These are phyloP conservation scores for Orbilia blumenaviensis DNA, from an alignment of 2,329 filamentous ascomycete genomes.

Conservation along the genomic window DNA sequence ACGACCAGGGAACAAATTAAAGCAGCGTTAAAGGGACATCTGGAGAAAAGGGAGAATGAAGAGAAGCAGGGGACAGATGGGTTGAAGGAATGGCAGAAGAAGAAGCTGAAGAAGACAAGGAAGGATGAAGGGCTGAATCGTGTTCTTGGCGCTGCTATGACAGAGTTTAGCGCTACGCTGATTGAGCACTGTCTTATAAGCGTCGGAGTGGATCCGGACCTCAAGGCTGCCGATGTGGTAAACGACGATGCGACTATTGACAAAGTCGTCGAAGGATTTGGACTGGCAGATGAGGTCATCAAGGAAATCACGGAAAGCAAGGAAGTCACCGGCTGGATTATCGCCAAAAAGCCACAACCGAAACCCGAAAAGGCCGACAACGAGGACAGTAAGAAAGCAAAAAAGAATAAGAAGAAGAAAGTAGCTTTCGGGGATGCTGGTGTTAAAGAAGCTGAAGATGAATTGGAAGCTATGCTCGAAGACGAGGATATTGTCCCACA, in stretches of 20 bases:
- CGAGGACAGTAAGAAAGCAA: constrained; percentile 52
- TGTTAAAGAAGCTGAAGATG: constrained; percentile 60
- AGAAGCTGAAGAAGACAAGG: constrained; percentile 79
- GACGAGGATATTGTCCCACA: constrained; percentile 61
- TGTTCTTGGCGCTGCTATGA: constrained; percentile 82
- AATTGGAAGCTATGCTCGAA: constrained; percentile 55
- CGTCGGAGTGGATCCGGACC: constrained; percentile 73
- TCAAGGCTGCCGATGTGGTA: constrained; percentile 75
- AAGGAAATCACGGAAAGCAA: constrained; percentile 71
- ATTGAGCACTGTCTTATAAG: constrained; percentile 83
- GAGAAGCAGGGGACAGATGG: constrained; percentile 55
- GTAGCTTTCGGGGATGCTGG: constrained; percentile 54
- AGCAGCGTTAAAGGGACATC: constrained; percentile 72
- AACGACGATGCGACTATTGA: constrained; percentile 72
- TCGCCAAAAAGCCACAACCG: constrained; percentile 71
- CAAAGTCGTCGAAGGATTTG: constrained; percentile 73
- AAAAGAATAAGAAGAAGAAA: constrained; percentile 55
- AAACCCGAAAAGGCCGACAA: constrained; percentile 60
- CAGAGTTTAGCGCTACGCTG: constrained; percentile 85
- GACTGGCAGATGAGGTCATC: constrained; percentile 75
- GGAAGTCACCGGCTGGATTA: constrained; percentile 81
- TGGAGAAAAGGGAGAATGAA: constrained; percentile 61
- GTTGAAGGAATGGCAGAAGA: constrained; percentile 62
- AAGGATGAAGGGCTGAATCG: constrained; percentile 78
- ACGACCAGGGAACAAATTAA: constrained; percentile 76